A percentile compares a stretch with the other conserved stretches of the same genome.
Evolutionary conservation across 495 filamentous ascomycete species (phyloP).

Genomic region (Penicillium goetzii): DNA sequence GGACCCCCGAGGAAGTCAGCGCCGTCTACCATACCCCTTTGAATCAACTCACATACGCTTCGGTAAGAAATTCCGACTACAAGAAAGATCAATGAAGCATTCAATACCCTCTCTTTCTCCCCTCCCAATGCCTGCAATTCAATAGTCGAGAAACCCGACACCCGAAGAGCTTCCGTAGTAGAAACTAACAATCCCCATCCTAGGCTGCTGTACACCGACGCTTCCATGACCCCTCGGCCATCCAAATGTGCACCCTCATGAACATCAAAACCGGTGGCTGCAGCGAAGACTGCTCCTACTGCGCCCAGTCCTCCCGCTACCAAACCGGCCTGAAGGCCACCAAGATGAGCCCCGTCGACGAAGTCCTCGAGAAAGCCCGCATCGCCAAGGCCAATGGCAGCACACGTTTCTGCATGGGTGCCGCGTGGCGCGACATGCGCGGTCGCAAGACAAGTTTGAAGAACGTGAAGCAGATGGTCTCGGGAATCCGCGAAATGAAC

Average conservation of each 20-base stretch:
- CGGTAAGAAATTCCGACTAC: slow-evolving; percentile 53
- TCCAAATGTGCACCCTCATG: slow-evolving; percentile 90
- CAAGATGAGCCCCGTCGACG: slow-evolving; percentile 74
- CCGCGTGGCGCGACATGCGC: slow-evolving; percentile 89
- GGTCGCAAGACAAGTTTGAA: slow-evolving; percentile 77
- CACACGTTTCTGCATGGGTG: slow-evolving; percentile 90
- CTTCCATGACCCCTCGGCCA: slow-evolving; percentile 76
- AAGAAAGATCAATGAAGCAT: not conserved
- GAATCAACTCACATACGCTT: slow-evolving; percentile 73
- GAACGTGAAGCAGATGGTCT: slow-evolving; percentile 81
- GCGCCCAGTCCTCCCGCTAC: slow-evolving; percentile 82
- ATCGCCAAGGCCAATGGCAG: slow-evolving; percentile 78
- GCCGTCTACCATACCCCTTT: slow-evolving; percentile 77
- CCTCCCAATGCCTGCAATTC: not conserved
- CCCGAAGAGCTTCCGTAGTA: not conserved
- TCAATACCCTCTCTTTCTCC: not conserved
- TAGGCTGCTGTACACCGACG: slow-evolving; percentile 75
- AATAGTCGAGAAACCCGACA: not conserved
- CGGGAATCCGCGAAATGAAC: slow-evolving; percentile 72
- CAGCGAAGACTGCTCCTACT: slow-evolving; percentile 86
- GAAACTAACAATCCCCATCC: slow-evolving; percentile 4
- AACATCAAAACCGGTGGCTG: slow-evolving; percentile 95
- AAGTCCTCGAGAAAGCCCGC: slow-evolving; percentile 73
- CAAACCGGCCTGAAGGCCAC: slow-evolving; percentile 76
- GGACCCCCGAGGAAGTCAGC: slow-evolving; percentile 77